Evolutionary conservation across 2,329 filamentous ascomycete species (phyloP), one percentile per base, ranked within the genome.

Genomic region (Sporothrix brunneoviolacea): DNA sequence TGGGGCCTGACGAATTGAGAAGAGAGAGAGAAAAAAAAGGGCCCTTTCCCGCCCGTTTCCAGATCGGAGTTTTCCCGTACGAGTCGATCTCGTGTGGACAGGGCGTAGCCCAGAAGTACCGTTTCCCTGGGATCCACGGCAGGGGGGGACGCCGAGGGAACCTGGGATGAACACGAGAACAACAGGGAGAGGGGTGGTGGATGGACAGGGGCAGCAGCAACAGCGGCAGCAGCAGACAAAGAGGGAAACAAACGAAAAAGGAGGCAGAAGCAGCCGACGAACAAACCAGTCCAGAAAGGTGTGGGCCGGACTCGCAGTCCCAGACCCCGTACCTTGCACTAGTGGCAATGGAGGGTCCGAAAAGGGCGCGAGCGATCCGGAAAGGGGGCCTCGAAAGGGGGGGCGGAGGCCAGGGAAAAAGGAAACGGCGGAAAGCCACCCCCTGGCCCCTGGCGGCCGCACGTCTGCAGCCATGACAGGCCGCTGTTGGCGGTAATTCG

Each of bases 251-350:
- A 19, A 45, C n/a, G 5, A 35, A 36, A 15, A 15, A 9, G 5
- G 15, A 18, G 30, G 24, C 6, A 28, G 15, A 42, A 9, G 24
- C 9, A 42, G 10, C 4, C 8, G 15, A 42, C 15, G 40, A 30
- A 47, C 39, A 22, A 36, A 36, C 41, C 41, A 19, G 10, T 6
- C 9, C 18, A 36, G 5, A 15, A 36, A 18, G 38, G 8, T n/a
- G 38, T 50, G 51, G 47, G 18, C 16, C 42, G 27, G 3, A 10
- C 36, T 19, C 48, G 32, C 24, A 19, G 32, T 16, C 10, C 21
- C 39, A 16, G 47, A 5, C 33, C 33, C 42, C 51, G 55, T 57
- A 52, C 55, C 54, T 55, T 54, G 50, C 54, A 28, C 55, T 56
- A 57, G 55, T 54, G 55, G 54, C 52, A 38, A 54, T 49, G 33